A percentile compares a stretch with the other conserved stretches of the same genome.
Evolutionary conservation across 2,329 filamentous ascomycete species (phyloP).

Genomic region (Sporothrix variecibatus): DNA sequence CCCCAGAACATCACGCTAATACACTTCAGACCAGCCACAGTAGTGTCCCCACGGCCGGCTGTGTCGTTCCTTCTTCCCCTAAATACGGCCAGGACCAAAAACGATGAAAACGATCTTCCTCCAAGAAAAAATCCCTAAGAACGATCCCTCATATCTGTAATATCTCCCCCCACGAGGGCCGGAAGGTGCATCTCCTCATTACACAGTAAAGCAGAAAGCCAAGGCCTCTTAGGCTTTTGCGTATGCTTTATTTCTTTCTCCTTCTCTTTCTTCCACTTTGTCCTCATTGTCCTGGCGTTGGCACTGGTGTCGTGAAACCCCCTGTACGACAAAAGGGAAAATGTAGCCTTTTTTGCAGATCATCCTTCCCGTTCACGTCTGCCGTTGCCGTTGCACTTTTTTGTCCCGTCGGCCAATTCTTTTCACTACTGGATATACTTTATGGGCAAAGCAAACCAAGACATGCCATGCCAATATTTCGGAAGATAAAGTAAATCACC

Average conservation of each 20-base stretch:
- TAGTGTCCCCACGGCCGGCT: slow-evolving; percentile 1
- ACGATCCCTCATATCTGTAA: not conserved
- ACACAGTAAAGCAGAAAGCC: not conserved
- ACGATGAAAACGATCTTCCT: not conserved
- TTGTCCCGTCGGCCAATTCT: not conserved
- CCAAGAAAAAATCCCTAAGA: not conserved
- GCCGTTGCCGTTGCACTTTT: no score
- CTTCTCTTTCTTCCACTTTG: not conserved
- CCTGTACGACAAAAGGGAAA: no score
- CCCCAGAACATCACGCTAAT: not conserved
- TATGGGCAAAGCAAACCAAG: not conserved
- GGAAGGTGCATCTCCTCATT: no score
- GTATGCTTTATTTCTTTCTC: not conserved
- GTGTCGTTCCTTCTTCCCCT: slow-evolving; percentile 8
- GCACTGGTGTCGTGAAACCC: not conserved
- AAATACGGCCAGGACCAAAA: not conserved
- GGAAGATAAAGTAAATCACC: not conserved
- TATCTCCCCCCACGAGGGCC: no score
- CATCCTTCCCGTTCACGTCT: not conserved
- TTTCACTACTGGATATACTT: not conserved
- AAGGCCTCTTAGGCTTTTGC: not conserved
- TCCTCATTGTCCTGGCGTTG: not conserved
- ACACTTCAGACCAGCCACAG: not conserved
- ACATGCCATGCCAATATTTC: not conserved
- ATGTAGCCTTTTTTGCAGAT: not conserved